These are phyloP conservation scores for Melastoma malabathricum DNA, from an alignment of 345 rosid genomes.

Conservation along the genomic window DNA sequence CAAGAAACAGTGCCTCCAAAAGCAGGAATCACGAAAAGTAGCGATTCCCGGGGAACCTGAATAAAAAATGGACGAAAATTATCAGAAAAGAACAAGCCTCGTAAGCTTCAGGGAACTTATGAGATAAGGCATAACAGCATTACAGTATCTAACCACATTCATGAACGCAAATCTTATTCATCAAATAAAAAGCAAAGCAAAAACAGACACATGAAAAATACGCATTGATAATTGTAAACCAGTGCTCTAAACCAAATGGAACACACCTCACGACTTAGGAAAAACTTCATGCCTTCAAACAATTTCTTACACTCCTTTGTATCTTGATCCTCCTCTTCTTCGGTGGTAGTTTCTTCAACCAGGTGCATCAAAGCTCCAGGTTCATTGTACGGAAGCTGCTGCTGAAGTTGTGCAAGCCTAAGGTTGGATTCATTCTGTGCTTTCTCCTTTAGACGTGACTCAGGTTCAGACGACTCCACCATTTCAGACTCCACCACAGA, in stretches of 20 bases:
- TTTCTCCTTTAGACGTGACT: conserved; percentile 14
- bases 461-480: conserved; percentile 27
- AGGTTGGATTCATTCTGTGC: conserved; percentile 51
- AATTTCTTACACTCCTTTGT: conserved; percentile 65
- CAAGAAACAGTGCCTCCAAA: conserved; percentile 93
- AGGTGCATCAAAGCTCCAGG: conserved; percentile 92
- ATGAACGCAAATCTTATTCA: too few species aligned
- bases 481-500: conserved; percentile 21
- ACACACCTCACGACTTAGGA: conserved; percentile 92
- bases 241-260: background rate
- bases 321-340: conserved; percentile 83
- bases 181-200: background rate
- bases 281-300: conserved; percentile 61
- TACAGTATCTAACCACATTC: too few species aligned
- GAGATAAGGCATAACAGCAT: too few species aligned
- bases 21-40: conserved; percentile 82
- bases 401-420: conserved; percentile 92
- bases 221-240: conserved; percentile 3
- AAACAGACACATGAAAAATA: background rate
- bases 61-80: background rate
- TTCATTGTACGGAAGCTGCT: conserved; percentile 84
- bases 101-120: too few species aligned
- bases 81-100: conserved; percentile 1
- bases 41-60: conserved; percentile 92
- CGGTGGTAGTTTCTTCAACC: conserved; percentile 44